phyloP scores from a whole-genome alignment of 2,329 filamentous ascomycete species.

The Erysiphe pulchra region DNA sequence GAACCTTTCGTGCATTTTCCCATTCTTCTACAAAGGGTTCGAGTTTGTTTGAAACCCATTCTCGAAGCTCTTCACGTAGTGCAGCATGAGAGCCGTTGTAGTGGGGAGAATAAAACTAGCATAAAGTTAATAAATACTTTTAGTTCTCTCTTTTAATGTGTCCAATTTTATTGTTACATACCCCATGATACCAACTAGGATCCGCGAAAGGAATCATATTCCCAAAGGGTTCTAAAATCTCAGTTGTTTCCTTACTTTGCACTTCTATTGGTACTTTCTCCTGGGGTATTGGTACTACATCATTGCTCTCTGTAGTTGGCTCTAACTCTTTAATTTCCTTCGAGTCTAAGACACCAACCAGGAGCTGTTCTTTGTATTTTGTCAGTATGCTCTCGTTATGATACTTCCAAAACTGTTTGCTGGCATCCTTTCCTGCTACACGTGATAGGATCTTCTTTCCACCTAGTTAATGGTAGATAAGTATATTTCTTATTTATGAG shows the following conservation, averaged over 20 bases:
- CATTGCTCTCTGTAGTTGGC: conserved; percentile 8
- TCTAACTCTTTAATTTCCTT: conserved; percentile 31
- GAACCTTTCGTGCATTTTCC: conserved; percentile 86
- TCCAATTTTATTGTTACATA: conserved; percentile 22
- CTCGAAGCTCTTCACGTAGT: conserved; percentile 68
- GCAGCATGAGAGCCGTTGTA: conserved; percentile 86
- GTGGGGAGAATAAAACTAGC: conserved; percentile 81
- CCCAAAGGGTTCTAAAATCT: conserved; percentile 58
- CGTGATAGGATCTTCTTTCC: conserved; percentile 14
- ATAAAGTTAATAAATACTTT: neutral
- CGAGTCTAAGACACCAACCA: conserved; percentile 42
- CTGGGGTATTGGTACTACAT: conserved; percentile 23
- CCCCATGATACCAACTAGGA: conserved; percentile 81
- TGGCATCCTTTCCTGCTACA: conserved; percentile 14
- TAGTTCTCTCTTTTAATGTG: neutral
- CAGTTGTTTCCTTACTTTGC: conserved; percentile 28
- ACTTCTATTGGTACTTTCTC: conserved; percentile 21
- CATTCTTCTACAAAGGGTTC: conserved; percentile 85
- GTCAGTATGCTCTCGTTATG: conserved; percentile 13
- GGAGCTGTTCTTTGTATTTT: conserved; percentile 59
- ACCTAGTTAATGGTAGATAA: conserved; percentile 17
- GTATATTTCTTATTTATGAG: neutral
- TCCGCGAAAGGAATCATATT: conserved; percentile 77
- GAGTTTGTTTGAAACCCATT: conserved; percentile 75
- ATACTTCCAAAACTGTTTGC: conserved; percentile 15